Conservation (phyloP, 2,329 filamentous ascomycete species). For the Helotiales sp. region DNA sequence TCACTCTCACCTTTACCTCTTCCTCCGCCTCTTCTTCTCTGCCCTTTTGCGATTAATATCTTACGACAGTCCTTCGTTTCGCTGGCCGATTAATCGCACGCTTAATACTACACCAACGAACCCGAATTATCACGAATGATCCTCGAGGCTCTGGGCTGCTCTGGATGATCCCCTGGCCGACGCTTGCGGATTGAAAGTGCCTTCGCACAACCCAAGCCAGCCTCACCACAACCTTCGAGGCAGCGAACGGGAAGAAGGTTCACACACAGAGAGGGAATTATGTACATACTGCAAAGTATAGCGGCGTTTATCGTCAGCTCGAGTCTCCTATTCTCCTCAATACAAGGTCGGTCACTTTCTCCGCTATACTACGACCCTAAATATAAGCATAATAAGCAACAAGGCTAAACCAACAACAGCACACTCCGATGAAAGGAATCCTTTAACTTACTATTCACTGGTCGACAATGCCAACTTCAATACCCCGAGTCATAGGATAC, state of each 20-base stretch:
- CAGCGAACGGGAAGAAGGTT: no score
- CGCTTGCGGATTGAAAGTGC: no score
- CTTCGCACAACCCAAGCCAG: no score
- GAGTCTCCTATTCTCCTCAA: slow-evolving; percentile 19
- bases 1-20: not conserved
- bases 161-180: not conserved
- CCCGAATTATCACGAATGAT: not conserved
- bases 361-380: not conserved
- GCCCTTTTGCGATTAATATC: slow-evolving; percentile 2
- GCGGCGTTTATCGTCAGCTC: slow-evolving; percentile 26
- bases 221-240: no score
- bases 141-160: not conserved
- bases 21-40: not conserved
- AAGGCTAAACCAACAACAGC: slow-evolving; percentile 43
- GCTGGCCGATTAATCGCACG: slow-evolving; percentile 18
- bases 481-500: slow-evolving; percentile 75
- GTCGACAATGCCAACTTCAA: slow-evolving; percentile 76
- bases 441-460: slow-evolving; percentile 70
- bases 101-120: no score
- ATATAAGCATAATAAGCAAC: not conserved
- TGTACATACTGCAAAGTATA: slow-evolving; percentile 30
- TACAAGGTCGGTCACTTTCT: slow-evolving; percentile 20
- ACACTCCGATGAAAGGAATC: slow-evolving; percentile 73
- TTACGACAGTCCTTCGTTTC: slow-evolving; percentile 19
- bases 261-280: slow-evolving; percentile 10